Evolutionary conservation across 192 early-diverging fungal genomes (phyloP).

Genomic region (Rhizoclosmatium globosum): DNA sequence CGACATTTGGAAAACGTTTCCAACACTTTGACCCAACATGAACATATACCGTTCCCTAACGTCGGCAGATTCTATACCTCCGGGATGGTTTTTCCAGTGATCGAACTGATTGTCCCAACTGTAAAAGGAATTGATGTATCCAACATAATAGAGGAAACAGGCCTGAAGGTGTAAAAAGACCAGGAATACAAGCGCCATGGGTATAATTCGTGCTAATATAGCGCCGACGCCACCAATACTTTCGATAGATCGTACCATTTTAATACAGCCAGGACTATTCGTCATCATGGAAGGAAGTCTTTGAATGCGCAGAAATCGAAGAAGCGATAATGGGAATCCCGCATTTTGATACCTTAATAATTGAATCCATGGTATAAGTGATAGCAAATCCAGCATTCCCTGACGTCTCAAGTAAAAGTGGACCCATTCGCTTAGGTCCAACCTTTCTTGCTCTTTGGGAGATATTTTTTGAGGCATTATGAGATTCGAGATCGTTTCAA

Average conservation of each 20-base stretch:
- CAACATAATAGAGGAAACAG: neutral
- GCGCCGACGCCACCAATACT: neutral
- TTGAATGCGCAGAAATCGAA: neutral
- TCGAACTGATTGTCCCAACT: constrained; percentile 11
- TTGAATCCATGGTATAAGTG: neutral
- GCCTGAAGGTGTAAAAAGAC: constrained; percentile 11
- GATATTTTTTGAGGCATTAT: neutral
- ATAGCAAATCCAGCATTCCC: neutral
- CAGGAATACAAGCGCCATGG: neutral
- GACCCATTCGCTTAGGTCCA: neutral
- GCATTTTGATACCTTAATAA: neutral
- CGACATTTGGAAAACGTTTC: neutral
- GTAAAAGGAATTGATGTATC: neutral
- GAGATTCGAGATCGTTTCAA: neutral
- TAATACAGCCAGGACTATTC: neutral
- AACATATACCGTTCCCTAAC: neutral
- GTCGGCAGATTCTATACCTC: neutral
- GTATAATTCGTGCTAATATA: constrained; percentile 7
- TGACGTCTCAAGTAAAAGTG: neutral
- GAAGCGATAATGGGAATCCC: neutral
- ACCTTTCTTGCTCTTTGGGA: neutral
- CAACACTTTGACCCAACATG: neutral
- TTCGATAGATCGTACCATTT: neutral
- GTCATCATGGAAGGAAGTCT: neutral
- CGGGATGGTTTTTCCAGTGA: constrained; percentile 5